Conservation (phyloP, 225 moss, liverwort and hornwort genomes). For the Pseudisothecium myosuroides region DNA sequence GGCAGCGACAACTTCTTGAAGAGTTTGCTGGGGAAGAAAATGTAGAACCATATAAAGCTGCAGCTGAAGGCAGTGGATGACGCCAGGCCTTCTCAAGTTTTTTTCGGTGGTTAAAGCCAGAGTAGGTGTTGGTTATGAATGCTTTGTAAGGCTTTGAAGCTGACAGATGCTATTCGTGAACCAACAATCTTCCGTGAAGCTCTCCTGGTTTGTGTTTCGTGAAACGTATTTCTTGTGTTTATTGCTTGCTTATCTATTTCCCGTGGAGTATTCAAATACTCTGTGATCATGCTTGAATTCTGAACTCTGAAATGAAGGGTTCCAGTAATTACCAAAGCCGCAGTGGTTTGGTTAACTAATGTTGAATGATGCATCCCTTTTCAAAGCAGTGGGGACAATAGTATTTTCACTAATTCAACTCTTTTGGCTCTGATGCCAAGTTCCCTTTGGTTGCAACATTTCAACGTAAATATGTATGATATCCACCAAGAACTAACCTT, state of each 20-base stretch:
- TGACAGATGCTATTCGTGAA: not conserved
- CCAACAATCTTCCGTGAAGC: not conserved
- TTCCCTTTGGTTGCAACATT: not conserved
- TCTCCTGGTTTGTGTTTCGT: conserved; percentile 1
- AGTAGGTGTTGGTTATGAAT: conserved; percentile 27
- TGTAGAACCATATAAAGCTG: conserved; percentile 28
- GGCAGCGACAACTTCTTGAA: conserved; percentile 38
- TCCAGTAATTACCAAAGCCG: not conserved
- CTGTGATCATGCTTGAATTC: not conserved
- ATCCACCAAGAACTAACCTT: not conserved
- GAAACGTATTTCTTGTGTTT: not conserved
- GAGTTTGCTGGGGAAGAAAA: conserved; percentile 40
- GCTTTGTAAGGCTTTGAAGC: conserved; percentile 14
- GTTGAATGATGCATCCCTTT: not conserved
- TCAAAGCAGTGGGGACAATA: not conserved
- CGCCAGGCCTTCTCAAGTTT: conserved; percentile 42
- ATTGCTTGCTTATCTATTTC: not conserved
- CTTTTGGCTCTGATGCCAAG: not conserved
- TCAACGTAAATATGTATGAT: not conserved
- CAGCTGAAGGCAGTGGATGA: conserved; percentile 54
- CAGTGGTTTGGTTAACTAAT: too few relatives aligned
- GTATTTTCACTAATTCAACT: not conserved
- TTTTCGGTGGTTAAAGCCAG: conserved; percentile 36
- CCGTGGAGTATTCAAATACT: not conserved
- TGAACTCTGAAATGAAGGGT: not conserved